Evolutionary conservation across 768 basidiomycete species (phyloP), one percentile per base, ranked within the genome.

Genomic region (Rhizopogon rudus): DNA sequence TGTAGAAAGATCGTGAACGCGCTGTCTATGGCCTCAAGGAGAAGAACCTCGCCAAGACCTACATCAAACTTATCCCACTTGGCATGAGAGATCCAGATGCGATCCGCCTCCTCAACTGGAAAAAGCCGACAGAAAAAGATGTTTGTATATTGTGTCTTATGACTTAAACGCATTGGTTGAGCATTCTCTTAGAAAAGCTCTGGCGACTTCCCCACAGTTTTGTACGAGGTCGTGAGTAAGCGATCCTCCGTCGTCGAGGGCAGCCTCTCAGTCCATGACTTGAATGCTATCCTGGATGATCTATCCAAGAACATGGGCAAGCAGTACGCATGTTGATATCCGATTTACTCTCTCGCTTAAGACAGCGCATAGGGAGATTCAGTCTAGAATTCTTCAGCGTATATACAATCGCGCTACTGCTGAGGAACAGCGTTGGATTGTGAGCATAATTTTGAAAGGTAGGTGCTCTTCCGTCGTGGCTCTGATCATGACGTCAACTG

Each of bases 391-490:
- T 28, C 67, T 98, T 58, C 83, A 87, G 59, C 81, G 87, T 2
- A 68, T 97, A 2, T 88, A 89, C 61, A 88, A 91, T 63, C 81
- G 81, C 42, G 75, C 87, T 25, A 96, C 94, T 1, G 77, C 95
- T 0, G 83, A 87, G 54, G 95, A 98, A 64, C 95, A 97, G 64
- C 82, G 85, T 46, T 99, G 97, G 97, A 86, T 99, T 54, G 87
- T 91, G n/a, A 83, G 93, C 7, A 92, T 99, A 67, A 90, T 99
- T 46, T 76, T 98, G 35, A 97, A 98, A 80, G 96, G 96, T 91
- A 52, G 28, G 0, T 40, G 52, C 17, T 40, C 28, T 55, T 52
- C 12, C 55, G 40, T 51, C 29, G 39, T 39, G 37, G 31, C 12
- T 39, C 9, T 39, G 42, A 43, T 17, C 9, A 16, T 49, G 8